These are phyloP conservation scores for Termitomyces sp. DNA, from an alignment of 768 basidiomycete species.

Conservation along the genomic window DNA sequence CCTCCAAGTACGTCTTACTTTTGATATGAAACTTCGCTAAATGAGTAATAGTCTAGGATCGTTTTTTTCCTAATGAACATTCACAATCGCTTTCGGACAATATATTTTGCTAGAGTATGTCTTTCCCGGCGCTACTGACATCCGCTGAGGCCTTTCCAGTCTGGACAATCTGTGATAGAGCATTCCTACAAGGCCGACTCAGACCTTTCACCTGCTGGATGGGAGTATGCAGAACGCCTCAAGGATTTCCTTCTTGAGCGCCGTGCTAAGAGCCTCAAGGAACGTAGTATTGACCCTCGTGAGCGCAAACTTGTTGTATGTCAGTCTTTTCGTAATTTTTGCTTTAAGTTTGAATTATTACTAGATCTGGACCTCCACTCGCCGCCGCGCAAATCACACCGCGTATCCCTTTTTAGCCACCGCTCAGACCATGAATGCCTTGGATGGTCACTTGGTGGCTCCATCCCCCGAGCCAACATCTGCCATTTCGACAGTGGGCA, in stretches of 20 bases:
- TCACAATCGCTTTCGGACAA: constrained; percentile 87
- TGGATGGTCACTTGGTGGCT: constrained; percentile 6
- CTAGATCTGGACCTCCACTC: constrained; percentile 96
- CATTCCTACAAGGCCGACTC: constrained; percentile 99
- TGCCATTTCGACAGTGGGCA: constrained; percentile 1
- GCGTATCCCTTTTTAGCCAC: constrained; percentile 85
- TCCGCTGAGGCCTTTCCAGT: constrained; percentile 40
- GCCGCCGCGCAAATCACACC: constrained; percentile 88
- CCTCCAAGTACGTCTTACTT: constrained; percentile 50
- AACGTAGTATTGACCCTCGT: constrained; percentile 56
- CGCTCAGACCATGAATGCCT: constrained; percentile 16
- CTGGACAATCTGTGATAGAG: constrained; percentile 97
- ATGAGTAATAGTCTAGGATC: constrained; percentile 64
- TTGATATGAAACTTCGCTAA: not conserved
- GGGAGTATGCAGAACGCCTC: constrained; percentile 89
- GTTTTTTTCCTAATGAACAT: constrained; percentile 99
- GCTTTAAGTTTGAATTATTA: not conserved
- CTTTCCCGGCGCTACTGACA: not conserved
- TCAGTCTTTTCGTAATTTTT: constrained; percentile 2
- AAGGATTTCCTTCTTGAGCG: constrained; percentile 88
- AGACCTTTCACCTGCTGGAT: constrained; percentile 89
- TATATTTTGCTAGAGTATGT: constrained; percentile 92
- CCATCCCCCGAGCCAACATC: constrained; percentile 9
- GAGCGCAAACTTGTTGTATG: constrained; percentile 65
- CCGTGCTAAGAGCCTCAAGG: constrained; percentile 68